Evolutionary conservation across 208 protist genomes (phyloP), one percentile per base, ranked within the genome.

Genomic region (Novymonas esmeraldas): DNA sequence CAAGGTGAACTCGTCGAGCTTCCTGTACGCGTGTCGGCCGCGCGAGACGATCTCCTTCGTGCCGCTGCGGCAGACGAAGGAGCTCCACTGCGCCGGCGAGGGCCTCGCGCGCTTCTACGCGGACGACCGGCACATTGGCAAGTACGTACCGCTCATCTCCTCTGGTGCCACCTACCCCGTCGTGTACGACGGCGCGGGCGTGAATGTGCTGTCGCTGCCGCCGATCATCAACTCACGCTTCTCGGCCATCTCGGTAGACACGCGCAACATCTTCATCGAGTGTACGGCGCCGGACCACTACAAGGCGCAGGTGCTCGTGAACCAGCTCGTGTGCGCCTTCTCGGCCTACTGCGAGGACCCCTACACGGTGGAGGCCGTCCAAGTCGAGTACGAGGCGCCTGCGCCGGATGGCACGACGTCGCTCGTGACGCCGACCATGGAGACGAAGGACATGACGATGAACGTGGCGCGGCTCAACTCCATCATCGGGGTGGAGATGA

Each of bases 201-300:
- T 70, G 18, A 57, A 84, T 4, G 91, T 99, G 24, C 85, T 99
- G 14, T 99, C 98, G 29, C 78, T 99, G 24, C 99, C 99, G 60
- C 99, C 99, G 24, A 99, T 99, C 61, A 99, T 99, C 78, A 99
- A 99, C 85, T 96, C 95, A 4, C 86, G 98, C 54, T 94, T 97
- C 74, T 99, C 98, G 7, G 96, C 98, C 73, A 99, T 99, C 67
- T 95, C 82, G 18, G 70, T 98, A 2, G 62, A 92, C 16, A 99
- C 98, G 1, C 92, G 89, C 29, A 99, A 99, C 70, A 89, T 99
- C 33, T 99, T 99, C 51, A 99, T 99, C 76, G 99, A 99, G 78
- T 98, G 94, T 78, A 99, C 99, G 2, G 98, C 98, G 9, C 96
- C 94, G 22, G 99, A 99, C 65, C 78, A 91, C 50, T 98, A 97